Evolutionary conservation across 139 green algal genomes (phyloP), one percentile per base, ranked within the genome.

Genomic region (Tetradesmus lagerheimii): DNA sequence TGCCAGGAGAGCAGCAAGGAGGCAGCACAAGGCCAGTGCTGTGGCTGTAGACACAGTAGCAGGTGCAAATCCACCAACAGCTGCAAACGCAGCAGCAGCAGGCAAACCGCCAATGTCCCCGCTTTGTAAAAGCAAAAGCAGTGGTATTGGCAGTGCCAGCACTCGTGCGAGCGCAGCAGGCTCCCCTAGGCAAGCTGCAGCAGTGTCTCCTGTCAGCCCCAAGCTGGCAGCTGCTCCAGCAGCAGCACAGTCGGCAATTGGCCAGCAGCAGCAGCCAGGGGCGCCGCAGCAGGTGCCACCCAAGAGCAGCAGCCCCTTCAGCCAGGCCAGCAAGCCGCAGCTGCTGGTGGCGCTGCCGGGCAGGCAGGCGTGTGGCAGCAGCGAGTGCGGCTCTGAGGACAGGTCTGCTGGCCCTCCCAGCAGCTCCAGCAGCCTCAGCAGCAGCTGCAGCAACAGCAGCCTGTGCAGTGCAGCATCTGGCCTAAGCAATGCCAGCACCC

Each of bases 391-490:
- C 64, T 80, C 64, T 31, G 83, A 88, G 12, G 83, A 80, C 8
- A n/a, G 62, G 11, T 0, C 38, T 29, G 9, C 27, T 29, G 27
- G 25, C n/a, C 62, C 62, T 2, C 16, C 38, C 62, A 43, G 37
- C 64, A 84, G 78, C 78, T 25, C 75, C 25, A 50, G 83, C 83
- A 80, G 83, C 83, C 45, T 50, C 67, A 74, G 57, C 37, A 80
- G 83, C 64, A 66, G 83, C 64, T 77, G 64, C 64, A 80, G 83
- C 38, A 25, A 57, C 27, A 53, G 38, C 83, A 88, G 83, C 38
- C 23, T 45, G 25, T 74, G 47, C 29, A 79, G 47, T 37, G 2
- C 37, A 34, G 34, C 31, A 1, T 77, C 43, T 37, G 75, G 25
- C 38, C 9, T n/a, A 5, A 88, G 53, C 82, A 66, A 23, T 6